Conservation (phyloP, 2,329 filamentous ascomycete genomes). For the Paraconiothyrium sp. region DNA sequence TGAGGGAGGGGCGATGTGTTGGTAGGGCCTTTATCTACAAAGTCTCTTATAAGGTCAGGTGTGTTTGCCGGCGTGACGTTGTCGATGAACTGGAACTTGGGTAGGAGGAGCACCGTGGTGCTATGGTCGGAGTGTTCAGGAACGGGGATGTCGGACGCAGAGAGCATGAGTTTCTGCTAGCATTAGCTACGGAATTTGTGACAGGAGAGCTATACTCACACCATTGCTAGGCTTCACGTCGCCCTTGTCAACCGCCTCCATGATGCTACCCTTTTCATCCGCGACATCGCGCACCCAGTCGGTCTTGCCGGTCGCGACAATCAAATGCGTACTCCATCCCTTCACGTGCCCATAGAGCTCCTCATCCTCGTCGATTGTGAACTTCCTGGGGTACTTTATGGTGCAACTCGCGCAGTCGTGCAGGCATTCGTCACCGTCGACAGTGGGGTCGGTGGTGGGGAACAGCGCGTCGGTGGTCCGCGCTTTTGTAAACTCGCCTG, state of each 20-base stretch:
- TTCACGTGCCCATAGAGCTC: slow-evolving; percentile 85
- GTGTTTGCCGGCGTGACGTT: slow-evolving; percentile 82
- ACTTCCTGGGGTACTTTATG: slow-evolving; percentile 78
- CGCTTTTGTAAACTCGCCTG: slow-evolving; percentile 59
- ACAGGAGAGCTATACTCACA: slow-evolving; percentile 59
- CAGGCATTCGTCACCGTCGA: slow-evolving; percentile 88
- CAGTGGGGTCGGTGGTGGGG: slow-evolving; percentile 73
- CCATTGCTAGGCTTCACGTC: slow-evolving; percentile 71
- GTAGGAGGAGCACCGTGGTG: slow-evolving; percentile 84
- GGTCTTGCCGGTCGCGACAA: slow-evolving; percentile 94
- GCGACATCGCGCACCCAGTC: slow-evolving; percentile 90
- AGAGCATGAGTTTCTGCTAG: slow-evolving; percentile 81
- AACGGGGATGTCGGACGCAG: slow-evolving; percentile 88
- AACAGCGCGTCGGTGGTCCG: slow-evolving; percentile 69
- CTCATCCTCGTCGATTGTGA: slow-evolving; percentile 77
- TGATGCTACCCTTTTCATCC: slow-evolving; percentile 77
- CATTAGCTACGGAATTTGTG: slow-evolving; percentile 3
- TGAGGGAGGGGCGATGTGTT: slow-evolving; percentile 70
- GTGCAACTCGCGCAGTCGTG: slow-evolving; percentile 87
- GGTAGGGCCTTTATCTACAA: slow-evolving; percentile 77
- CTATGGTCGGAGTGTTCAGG: slow-evolving; percentile 70
- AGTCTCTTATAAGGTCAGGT: slow-evolving; percentile 73
- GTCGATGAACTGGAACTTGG: slow-evolving; percentile 83
- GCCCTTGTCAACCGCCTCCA: slow-evolving; percentile 62
- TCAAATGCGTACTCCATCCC: slow-evolving; percentile 86